phyloP scores from a whole-genome alignment of 1,284 basidiomycete species.

The Leccinum solheimii region DNA sequence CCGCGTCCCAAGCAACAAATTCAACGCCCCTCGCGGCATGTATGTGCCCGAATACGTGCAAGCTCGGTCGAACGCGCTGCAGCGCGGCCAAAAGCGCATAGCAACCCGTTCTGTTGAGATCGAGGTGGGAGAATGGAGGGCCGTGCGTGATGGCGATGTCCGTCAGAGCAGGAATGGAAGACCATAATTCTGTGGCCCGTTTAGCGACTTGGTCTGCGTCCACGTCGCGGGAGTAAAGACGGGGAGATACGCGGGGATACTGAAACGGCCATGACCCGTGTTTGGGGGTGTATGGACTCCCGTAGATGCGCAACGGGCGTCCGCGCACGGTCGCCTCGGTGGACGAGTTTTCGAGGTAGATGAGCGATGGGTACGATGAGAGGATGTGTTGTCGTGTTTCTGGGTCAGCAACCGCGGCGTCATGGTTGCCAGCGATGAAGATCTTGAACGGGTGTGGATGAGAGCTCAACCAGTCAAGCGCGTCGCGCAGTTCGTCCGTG shows the following conservation, averaged over 20 bases:
- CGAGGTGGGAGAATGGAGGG: constrained; percentile 39
- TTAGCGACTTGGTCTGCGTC: background rate
- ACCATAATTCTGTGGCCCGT: constrained; percentile 23
- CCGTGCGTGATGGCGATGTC: constrained; percentile 47
- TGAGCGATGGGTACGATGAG: constrained; percentile 4
- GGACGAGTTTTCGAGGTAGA: constrained; percentile 10
- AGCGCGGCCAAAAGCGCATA: constrained; percentile 34
- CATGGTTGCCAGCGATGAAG: constrained; percentile 14
- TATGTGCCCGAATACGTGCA: constrained; percentile 46
- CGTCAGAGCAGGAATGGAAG: constrained; percentile 29
- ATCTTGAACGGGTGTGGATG: constrained; percentile 10
- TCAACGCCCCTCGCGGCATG: constrained; percentile 41
- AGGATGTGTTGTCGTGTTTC: constrained; percentile 3
- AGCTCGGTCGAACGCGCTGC: constrained; percentile 36
- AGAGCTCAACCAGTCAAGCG: constrained; percentile 12
- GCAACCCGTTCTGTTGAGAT: constrained; percentile 34
- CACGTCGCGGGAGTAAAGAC: background rate
- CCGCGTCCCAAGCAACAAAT: constrained; percentile 31
- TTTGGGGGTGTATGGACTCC: constrained; percentile 24
- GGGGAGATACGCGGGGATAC: constrained; percentile 10
- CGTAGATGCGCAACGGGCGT: constrained; percentile 21
- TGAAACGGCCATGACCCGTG: constrained; percentile 18
- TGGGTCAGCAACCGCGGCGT: constrained; percentile 5
- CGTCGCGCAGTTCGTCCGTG: constrained; percentile 5
- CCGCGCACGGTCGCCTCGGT: constrained; percentile 15